Conservation (phyloP, 768 basidiomycete genomes). For the Thelephora ganbajun region DNA sequence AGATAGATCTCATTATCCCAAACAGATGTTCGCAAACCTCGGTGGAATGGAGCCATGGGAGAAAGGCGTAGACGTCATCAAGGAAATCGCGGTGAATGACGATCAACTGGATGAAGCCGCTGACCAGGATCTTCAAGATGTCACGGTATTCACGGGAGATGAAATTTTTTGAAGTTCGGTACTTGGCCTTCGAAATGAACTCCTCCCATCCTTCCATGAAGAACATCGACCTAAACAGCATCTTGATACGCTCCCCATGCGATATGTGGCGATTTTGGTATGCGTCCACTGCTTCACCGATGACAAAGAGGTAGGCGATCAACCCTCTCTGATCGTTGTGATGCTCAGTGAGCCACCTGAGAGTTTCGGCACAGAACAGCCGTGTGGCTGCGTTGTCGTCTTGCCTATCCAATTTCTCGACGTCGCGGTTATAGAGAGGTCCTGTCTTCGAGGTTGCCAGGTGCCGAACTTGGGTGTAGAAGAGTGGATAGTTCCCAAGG, state of each 20-base stretch:
- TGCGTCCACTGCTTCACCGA: constrained; percentile 16
- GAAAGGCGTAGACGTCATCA: constrained; percentile 14
- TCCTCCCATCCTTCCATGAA: constrained; percentile 15
- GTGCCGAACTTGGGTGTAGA: constrained; percentile 11
- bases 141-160: constrained; percentile 13
- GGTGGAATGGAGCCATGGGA: constrained; percentile 23
- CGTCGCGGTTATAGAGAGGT: constrained; percentile 19
- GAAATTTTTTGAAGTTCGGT: constrained; percentile 10
- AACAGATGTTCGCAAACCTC: constrained; percentile 24
- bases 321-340: constrained; percentile 15
- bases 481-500: constrained; percentile 11
- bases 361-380: constrained; percentile 21
- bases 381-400: constrained; percentile 29
- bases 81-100: constrained; percentile 21
- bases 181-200: constrained; percentile 10
- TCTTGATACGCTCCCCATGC: constrained; percentile 12
- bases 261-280: constrained; percentile 14
- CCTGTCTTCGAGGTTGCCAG: constrained; percentile 8
- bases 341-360: constrained; percentile 14
- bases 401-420: constrained; percentile 27
- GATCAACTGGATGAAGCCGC: constrained; percentile 12
- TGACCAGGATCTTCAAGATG: constrained; percentile 12
- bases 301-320: constrained; percentile 25
- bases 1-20: constrained; percentile 15
- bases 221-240: constrained; percentile 12